Conservation (phyloP, 2,329 filamentous ascomycete genomes). For the Aspergillus clavatus region DNA sequence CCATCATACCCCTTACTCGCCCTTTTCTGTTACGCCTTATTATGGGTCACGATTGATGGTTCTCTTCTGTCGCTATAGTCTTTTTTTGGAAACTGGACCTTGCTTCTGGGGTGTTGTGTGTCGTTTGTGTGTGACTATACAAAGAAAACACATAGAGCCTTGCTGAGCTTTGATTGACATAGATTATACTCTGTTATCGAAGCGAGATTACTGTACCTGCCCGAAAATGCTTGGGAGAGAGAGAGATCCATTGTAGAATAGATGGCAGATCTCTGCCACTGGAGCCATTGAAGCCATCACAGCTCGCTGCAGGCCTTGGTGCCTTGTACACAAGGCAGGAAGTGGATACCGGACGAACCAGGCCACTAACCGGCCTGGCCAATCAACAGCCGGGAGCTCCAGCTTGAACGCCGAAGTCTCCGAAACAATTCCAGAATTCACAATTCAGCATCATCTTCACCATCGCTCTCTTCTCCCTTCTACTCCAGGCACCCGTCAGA, state of each 20-base stretch:
- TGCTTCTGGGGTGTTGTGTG: background rate
- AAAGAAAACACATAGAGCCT: background rate
- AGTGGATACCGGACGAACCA: background rate
- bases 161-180: background rate
- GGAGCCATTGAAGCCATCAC: no score
- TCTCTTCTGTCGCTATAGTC: slow-evolving; percentile 1
- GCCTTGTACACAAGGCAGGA: background rate
- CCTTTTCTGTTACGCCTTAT: slow-evolving; percentile 4
- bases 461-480: no score
- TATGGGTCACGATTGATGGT: slow-evolving; percentile 13
- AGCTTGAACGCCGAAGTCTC: background rate
- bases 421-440: background rate
- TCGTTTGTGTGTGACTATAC: background rate
- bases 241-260: no score
- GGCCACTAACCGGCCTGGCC: background rate
- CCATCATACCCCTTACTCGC: slow-evolving; percentile 5
- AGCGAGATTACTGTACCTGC: background rate
- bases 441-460: background rate
- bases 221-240: background rate
- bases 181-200: background rate
- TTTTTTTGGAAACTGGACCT: background rate
- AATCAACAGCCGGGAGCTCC: background rate
- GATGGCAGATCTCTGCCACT: no score
- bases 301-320: no score
- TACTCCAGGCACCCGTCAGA: background rate